Conservation (phyloP, 2,329 filamentous ascomycete species). For the Thielaviopsis euricoi region DNA sequence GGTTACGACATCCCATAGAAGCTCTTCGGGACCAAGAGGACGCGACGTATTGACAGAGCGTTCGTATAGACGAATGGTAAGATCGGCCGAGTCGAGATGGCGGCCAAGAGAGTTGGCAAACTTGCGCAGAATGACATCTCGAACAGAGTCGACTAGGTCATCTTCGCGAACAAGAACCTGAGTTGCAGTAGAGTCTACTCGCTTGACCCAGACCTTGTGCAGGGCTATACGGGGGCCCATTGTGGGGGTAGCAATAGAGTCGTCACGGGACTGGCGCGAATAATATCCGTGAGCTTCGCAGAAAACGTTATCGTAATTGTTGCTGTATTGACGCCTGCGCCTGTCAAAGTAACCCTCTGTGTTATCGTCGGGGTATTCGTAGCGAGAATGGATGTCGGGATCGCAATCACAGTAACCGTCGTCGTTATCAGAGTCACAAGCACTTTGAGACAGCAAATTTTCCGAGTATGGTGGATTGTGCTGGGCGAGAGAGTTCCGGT, state of each 20-base stretch:
- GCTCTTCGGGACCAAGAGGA: constrained; percentile 69
- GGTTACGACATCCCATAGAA: constrained; percentile 62
- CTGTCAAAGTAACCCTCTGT: neutral
- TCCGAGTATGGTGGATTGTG: neutral
- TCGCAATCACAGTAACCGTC: neutral
- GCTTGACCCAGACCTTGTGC: constrained; percentile 89
- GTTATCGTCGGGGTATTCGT: neutral
- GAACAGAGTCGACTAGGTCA: constrained; percentile 85
- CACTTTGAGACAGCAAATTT: neutral
- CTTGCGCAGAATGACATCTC: constrained; percentile 81
- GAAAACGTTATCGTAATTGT: constrained; percentile 32
- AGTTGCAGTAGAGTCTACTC: constrained; percentile 71
- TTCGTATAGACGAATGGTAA: constrained; percentile 62
- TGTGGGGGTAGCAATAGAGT: constrained; percentile 20
- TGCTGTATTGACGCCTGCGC: neutral
- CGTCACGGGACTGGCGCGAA: constrained; percentile 25
- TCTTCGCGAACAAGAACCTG: constrained; percentile 72
- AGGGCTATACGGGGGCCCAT: constrained; percentile 30
- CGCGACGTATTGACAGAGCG: constrained; percentile 45
- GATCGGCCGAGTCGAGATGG: constrained; percentile 79
- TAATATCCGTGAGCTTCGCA: constrained; percentile 27
- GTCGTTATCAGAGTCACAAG: neutral
- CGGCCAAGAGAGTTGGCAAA: constrained; percentile 85
- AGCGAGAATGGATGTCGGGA: neutral
- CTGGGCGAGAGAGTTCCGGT: too few relatives aligned